Evolutionary conservation across 208 protist species (phyloP), one percentile per base, ranked within the genome.

Genomic region (Leishmania braziliensis): DNA sequence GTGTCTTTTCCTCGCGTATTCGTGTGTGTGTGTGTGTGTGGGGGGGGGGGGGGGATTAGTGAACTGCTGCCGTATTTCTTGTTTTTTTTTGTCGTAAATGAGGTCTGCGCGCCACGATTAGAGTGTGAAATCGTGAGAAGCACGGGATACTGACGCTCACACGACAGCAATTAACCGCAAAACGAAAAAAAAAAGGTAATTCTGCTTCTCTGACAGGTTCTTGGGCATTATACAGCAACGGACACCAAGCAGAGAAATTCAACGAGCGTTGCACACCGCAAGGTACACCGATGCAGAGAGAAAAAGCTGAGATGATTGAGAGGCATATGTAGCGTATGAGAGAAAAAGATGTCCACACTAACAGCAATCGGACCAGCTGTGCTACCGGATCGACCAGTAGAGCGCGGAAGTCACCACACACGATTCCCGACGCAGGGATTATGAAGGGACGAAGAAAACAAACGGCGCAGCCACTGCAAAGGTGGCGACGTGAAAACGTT

Each of bases 91-190:
- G 18, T 23, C 48, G 3, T 10, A 53, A 53, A 43, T 73, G 26
- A 51, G 46, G 48, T 54, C 18, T 51, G 9, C 53, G 43, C 26
- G 46, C 36, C 69, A 53, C 39, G 39, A 73, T 73, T 51, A 1
- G 46, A 73, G 26, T 23, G 20, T 29, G 46, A 51, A 26, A 51
- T 14, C 43, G 36, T 46, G 46, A 51, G 46, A 73, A 73, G 36
- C 69, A 53, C 69, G 51, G 51, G 29, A 63, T 16, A 33, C 48
- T 39, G n/a, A 26, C 51, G 48, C 72, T 39, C 14, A 62, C 53
- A 58, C 50, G 62, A 76, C 72, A n/a, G 72, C 51, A 58, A 76
- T 39, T n/a, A 14, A 62, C 72, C 20, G 51, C 50, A 33, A 50
- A 12, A 43, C 36, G 18, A 12, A 26, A 29, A 58, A 29, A 58